phyloP scores from a whole-genome alignment of 495 filamentous ascomycete genomes.

The Podospora pseudoanserina region DNA sequence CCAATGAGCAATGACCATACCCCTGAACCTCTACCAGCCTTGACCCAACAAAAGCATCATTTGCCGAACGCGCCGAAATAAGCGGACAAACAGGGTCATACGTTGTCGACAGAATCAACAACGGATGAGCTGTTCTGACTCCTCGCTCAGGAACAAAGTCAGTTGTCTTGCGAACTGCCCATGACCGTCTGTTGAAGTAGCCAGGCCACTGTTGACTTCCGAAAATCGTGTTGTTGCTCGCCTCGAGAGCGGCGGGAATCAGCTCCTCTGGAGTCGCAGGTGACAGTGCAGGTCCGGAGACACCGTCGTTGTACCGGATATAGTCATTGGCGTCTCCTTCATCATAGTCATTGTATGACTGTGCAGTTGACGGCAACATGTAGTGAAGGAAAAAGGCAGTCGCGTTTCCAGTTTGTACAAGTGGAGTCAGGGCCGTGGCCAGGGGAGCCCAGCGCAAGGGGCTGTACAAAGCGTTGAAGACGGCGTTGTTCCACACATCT shows the following conservation, averaged over 20 bases:
- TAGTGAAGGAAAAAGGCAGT: constrained; percentile 40
- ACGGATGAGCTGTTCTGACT: constrained; percentile 38
- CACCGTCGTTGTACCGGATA: constrained; percentile 35
- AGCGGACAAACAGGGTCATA: constrained; percentile 46
- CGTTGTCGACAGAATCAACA: constrained; percentile 42
- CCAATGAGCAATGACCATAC: constrained; percentile 45
- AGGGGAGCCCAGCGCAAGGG: constrained; percentile 35
- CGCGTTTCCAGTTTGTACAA: constrained; percentile 39
- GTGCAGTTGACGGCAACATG: neutral
- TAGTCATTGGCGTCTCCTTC: constrained; percentile 22
- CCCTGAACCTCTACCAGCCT: constrained; percentile 41
- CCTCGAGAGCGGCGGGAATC: neutral
- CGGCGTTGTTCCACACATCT: constrained; percentile 33
- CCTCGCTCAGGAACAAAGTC: constrained; percentile 31
- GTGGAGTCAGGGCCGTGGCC: constrained; percentile 34
- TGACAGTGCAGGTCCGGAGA: constrained; percentile 17
- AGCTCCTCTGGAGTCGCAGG: constrained; percentile 13
- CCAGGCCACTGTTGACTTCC: neutral
- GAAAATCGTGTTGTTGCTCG: constrained; percentile 11
- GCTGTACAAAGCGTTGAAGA: constrained; percentile 39
- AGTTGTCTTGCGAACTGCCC: constrained; percentile 40
- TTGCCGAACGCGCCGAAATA: constrained; percentile 38
- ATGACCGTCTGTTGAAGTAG: constrained; percentile 39
- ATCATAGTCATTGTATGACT: neutral
- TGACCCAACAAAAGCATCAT: constrained; percentile 38